These are phyloP conservation scores for Exophiala oligosperma DNA, from an alignment of 2,329 filamentous ascomycete species.

Conservation along the genomic window DNA sequence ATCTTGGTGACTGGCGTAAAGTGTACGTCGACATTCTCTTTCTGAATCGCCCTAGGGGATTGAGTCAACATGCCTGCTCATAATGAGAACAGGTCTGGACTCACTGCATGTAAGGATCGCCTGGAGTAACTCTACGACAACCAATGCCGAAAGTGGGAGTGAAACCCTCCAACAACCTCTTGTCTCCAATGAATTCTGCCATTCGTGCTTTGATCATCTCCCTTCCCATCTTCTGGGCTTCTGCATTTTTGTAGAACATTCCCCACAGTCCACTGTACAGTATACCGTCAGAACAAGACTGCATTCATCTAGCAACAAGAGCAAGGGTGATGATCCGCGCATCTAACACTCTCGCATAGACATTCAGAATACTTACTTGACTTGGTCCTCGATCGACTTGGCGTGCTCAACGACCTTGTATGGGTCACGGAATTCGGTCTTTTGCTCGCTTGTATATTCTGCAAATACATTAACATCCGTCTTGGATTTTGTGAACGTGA, in stretches of 20 bases:
- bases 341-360: no score
- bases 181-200: conserved; percentile 53
- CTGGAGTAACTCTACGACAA: conserved; percentile 49
- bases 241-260: conserved; percentile 45
- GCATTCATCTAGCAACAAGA: no score
- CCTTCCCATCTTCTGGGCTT: conserved; percentile 42
- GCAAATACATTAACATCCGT: no score
- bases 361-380: conserved; percentile 36
- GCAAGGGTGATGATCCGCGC: no score
- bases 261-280: conserved; percentile 41
- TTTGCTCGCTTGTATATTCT: conserved; percentile 44
- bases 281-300: no score
- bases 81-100: not conserved
- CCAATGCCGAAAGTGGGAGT: conserved; percentile 49
- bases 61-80: not conserved
- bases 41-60: conserved; percentile 43
- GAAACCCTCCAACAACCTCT: conserved; percentile 50
- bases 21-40: conserved; percentile 52
- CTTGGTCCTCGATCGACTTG: conserved; percentile 47
- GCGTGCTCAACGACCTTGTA: conserved; percentile 44
- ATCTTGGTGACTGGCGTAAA: conserved; percentile 49
- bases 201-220: conserved; percentile 45
- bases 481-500: no score
- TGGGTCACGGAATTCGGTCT: conserved; percentile 42
- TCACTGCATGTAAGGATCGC: conserved; percentile 50